phyloP scores from a whole-genome alignment of 2,329 filamentous ascomycete species.

The Fusarium keratoplasticum region DNA sequence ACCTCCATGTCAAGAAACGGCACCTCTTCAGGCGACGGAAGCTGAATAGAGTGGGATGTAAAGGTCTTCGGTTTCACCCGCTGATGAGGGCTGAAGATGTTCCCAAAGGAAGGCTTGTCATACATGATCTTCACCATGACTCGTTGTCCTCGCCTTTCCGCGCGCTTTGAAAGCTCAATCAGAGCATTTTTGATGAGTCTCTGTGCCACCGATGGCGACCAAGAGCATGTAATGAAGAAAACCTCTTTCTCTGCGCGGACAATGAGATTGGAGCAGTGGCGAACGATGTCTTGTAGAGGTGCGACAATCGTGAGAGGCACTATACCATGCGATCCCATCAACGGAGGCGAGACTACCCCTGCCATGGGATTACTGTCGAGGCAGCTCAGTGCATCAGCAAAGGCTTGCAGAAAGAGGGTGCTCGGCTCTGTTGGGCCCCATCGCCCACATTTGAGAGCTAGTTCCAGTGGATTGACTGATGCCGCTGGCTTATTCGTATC shows the following conservation, averaged over 20 bases:
- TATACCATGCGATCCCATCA: constrained; percentile 68
- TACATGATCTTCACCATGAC: constrained; percentile 81
- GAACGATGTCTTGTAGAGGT: constrained; percentile 69
- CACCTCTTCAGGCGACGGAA: constrained; percentile 74
- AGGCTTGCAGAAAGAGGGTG: constrained; percentile 75
- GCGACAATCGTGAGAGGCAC: constrained; percentile 75
- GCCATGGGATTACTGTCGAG: constrained; percentile 62
- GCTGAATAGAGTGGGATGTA: constrained; percentile 65
- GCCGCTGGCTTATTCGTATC: constrained; percentile 34
- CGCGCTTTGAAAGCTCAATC: constrained; percentile 74
- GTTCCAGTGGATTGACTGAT: constrained; percentile 56
- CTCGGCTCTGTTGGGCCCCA: constrained; percentile 75
- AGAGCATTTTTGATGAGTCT: constrained; percentile 76
- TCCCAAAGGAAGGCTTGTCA: constrained; percentile 74
- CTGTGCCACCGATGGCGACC: constrained; percentile 77
- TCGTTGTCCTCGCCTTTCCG: constrained; percentile 65
- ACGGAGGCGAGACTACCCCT: constrained; percentile 64
- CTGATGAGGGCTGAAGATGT: constrained; percentile 74
- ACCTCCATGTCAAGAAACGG: constrained; percentile 79
- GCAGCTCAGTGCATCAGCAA: constrained; percentile 71
- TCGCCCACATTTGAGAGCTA: constrained; percentile 70
- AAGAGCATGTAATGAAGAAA: constrained; percentile 80
- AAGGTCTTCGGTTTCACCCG: constrained; percentile 69
- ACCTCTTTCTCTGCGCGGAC: constrained; percentile 78
- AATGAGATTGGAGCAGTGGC: constrained; percentile 82